Percentiles rank a stretch among this genome's conserved stretches.
Conservation (phyloP, 306 rosid species). For the Citrullus colocynthis region DNA sequence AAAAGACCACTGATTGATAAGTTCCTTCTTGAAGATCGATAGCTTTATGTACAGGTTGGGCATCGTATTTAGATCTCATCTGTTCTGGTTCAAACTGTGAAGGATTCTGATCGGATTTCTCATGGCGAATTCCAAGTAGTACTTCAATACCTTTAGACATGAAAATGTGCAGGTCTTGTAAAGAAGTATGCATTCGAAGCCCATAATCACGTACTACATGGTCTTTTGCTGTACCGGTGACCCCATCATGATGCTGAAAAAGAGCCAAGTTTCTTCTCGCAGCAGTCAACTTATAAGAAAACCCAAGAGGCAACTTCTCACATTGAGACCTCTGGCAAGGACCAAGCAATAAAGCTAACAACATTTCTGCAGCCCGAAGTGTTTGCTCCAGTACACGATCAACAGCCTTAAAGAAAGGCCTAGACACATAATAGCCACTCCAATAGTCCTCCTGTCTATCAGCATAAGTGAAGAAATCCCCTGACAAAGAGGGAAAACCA, state of each 20-base stretch:
- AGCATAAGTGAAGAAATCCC: constrained; percentile 92
- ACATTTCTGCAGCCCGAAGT: constrained; percentile 82
- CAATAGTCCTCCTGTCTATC: constrained; percentile 95
- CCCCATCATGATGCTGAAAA: constrained; percentile 99
- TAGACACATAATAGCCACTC: constrained; percentile 98
- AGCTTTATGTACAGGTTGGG: constrained; percentile 69
- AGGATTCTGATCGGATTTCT: constrained; percentile 60
- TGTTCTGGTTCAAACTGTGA: constrained; percentile 69
- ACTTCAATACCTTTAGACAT: constrained; percentile 85
- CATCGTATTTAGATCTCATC: constrained; percentile 81
- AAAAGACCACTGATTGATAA: constrained; percentile 48
- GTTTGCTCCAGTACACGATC: constrained; percentile 92
- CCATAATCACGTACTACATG: constrained; percentile 90
- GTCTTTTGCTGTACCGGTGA: constrained; percentile 96
- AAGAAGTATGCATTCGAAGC: constrained; percentile 78
- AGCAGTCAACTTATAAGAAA: constrained; percentile 85
- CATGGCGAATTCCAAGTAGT: constrained; percentile 71
- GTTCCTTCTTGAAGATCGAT: constrained; percentile 47
- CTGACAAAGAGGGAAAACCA: constrained; percentile 93
- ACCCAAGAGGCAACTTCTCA: constrained; percentile 64
- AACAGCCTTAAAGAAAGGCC: constrained; percentile 97
- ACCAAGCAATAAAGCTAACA: constrained; percentile 71
- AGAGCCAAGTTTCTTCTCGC: constrained; percentile 97
- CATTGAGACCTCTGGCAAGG: constrained; percentile 70
- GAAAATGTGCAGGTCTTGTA: constrained; percentile 83